Base-by-base conservation (phyloP, 495 filamentous ascomycete genomes). In the Trichoderma virens region DNA sequence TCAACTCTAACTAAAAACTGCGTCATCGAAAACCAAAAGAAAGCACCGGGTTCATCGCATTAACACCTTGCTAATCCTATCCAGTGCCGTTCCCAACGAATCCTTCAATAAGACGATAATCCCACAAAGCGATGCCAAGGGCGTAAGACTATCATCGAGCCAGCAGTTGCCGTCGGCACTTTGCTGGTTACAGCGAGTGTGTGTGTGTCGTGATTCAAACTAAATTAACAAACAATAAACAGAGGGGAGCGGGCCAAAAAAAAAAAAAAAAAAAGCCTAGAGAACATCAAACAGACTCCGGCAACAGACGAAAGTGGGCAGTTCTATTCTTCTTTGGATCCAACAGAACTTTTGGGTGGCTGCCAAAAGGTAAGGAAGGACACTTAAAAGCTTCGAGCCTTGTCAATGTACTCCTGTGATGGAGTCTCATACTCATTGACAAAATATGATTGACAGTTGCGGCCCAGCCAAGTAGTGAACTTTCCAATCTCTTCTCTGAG, bases 401-500 rank as follows among this genome's bases (percentile, higher is more conserved):
- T 62, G 23, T 83, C 80, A 60, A 79, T 67, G 64, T 85, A 85
- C 39, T 80, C 80, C 60, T 74, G 72, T 9, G 72, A 69, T 0
- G 82, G 82, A 0, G 72, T 85, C 72, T 93, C 86, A 71, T 98
- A 98, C 62, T 86, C 81, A 61, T 78, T 86, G 31, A 84, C 80
- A 71, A 98, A 96, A 75, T 91, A 96, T 31, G 82, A 81, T 45
- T 82, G 75, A 0, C 83, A 83, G 69, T 95, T 86, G 64, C 86
- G 87, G 27, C 85, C 83, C 65, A 98, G 77, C 89, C 90, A 98
- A 41, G 82, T 78, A 5, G 88, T 88, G 68, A 98, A 82, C 75
- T 89, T 91, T 43, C 83, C 80, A 20, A 98, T 79, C 69, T 98
- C 94, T 66, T 97, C 92, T 13, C 91, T 88, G 13, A 97, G 84